Evolutionary conservation across 495 filamentous ascomycete genomes (phyloP), one percentile per base, ranked within the genome.

Genomic region (Neurospora terricola): DNA sequence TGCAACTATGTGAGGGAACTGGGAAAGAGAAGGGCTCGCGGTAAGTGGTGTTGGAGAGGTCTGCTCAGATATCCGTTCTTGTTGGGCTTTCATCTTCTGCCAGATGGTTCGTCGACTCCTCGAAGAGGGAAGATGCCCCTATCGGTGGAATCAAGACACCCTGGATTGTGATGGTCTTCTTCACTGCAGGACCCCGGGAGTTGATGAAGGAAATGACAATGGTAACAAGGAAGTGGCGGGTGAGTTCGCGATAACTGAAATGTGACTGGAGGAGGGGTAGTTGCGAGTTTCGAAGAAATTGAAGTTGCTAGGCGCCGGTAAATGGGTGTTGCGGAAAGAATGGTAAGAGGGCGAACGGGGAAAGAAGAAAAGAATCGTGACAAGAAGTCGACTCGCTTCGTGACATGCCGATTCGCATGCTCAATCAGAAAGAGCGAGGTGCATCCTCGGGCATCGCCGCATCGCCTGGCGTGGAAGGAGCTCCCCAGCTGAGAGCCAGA

Each of bases 1-100:
- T 38, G 2, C 10, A 42, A 74, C n/a, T n/a, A n/a, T n/a, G 45
- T 36, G n/a, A 43, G 42, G 39, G 70, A 36, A 43, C n/a, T 39
- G 70, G 42, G 38, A 43, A 34, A 38, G 43, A 21, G n/a, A 8
- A 42, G 40, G 40, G 5, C 16, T 18, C 21, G 43, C 21, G 8
- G 27, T 9, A 18, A 5, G 40, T 8, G 40, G 40, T 43, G 40
- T 21, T 12, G 27, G 42, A 10, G 38, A 72, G 54, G 39, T 42
- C 74, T 75, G 82, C 82, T 83, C 82, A 80, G 81, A 84, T 83
- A 76, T 83, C 82, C 80, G 80, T 84, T 84, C 83, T 81, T 80
- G 38, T 11, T 23, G 70, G 78, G 72, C 78, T 75, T 74, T 78
- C 81, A 82, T 79, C 34, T 71, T 75, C 76, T 68, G 39, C 76